These are phyloP conservation scores for Ustulina deusta DNA, from an alignment of 2,329 filamentous ascomycete species.

Conservation along the genomic window DNA sequence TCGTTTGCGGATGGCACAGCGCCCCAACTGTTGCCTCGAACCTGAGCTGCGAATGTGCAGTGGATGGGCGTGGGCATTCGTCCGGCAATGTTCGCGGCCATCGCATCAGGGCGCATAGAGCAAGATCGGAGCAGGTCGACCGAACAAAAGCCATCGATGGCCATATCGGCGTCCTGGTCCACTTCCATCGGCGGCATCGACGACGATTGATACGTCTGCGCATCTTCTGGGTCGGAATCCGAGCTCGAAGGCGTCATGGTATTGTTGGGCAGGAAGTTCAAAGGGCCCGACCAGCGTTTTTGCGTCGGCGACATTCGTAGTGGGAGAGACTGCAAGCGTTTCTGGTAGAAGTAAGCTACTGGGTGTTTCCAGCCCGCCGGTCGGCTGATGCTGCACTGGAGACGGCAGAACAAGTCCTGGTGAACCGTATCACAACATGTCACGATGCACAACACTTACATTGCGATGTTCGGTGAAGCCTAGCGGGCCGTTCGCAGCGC, in stretches of 20 bases:
- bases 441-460: conserved; percentile 43
- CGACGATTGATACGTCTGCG: conserved; percentile 44
- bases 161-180: conserved; percentile 65
- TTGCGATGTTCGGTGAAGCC: conserved; percentile 53
- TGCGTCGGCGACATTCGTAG: conserved; percentile 60
- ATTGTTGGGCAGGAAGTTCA: conserved; percentile 45
- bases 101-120: conserved; percentile 50
- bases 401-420: not conserved
- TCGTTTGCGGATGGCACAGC: conserved; percentile 48
- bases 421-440: conserved; percentile 11
- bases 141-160: conserved; percentile 54
- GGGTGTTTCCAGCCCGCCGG: not conserved
- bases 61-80: conserved; percentile 72
- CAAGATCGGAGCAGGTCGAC: conserved; percentile 49
- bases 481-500: conserved; percentile 38
- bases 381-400: not conserved
- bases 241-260: conserved; percentile 57
- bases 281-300: conserved; percentile 51
- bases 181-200: conserved; percentile 47
- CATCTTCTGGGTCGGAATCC: conserved; percentile 57
- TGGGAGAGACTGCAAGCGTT: conserved; percentile 66
- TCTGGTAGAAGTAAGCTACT: conserved; percentile 53
- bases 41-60: conserved; percentile 66
- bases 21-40: conserved; percentile 65
- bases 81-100: conserved; percentile 53